Conservation (phyloP, 176 grass and related monocot species). For the Phoenix roebelenii region DNA sequence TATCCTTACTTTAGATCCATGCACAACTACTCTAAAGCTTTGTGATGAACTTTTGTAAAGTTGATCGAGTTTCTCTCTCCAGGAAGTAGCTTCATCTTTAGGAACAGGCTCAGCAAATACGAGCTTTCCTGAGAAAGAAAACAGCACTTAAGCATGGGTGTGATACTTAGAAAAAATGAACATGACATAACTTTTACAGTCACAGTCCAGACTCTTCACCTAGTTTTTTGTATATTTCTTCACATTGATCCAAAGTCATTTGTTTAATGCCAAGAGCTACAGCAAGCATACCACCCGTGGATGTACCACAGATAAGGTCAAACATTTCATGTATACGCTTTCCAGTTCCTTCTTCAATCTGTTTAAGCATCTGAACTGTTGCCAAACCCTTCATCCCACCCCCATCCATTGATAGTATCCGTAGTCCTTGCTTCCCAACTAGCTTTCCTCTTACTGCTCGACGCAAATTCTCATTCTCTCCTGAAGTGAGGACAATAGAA, state of each 20-base stretch:
- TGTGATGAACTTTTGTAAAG: slow-evolving; percentile 98
- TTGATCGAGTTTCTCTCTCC: slow-evolving; percentile 93
- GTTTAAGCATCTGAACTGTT: slow-evolving; percentile 96
- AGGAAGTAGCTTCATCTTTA: slow-evolving; percentile 93
- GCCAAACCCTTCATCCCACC: slow-evolving; percentile 99
- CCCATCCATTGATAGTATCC: slow-evolving; percentile 96
- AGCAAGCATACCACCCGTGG: slow-evolving; percentile 95
- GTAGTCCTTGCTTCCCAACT: slow-evolving; percentile 77
- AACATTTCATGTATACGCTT: slow-evolving; percentile 95
- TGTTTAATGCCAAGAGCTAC: slow-evolving; percentile 94
- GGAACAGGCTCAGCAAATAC: slow-evolving; percentile 86
- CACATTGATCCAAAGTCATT: slow-evolving; percentile 88
- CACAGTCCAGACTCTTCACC: slow-evolving; percentile 41
- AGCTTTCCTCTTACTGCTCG: slow-evolving; percentile 76
- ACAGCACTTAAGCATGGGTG: no score
- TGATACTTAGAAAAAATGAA: no score
- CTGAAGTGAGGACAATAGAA: slow-evolving; percentile 16
- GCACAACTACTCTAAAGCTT: slow-evolving; percentile 97
- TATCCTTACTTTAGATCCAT: slow-evolving; percentile 85
- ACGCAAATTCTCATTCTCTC: slow-evolving; percentile 91
- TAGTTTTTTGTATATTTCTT: slow-evolving; percentile 99
- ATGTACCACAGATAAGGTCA: slow-evolving; percentile 98
- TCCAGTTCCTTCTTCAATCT: slow-evolving; percentile 95
- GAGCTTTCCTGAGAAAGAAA: slow-evolving; percentile 56
- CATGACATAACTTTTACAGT: not conserved